Percentiles rank a stretch among this genome's conserved stretches.
Conservation (phyloP, 192 early-diverging fungal genomes). For the Backusella morwellensis region DNA sequence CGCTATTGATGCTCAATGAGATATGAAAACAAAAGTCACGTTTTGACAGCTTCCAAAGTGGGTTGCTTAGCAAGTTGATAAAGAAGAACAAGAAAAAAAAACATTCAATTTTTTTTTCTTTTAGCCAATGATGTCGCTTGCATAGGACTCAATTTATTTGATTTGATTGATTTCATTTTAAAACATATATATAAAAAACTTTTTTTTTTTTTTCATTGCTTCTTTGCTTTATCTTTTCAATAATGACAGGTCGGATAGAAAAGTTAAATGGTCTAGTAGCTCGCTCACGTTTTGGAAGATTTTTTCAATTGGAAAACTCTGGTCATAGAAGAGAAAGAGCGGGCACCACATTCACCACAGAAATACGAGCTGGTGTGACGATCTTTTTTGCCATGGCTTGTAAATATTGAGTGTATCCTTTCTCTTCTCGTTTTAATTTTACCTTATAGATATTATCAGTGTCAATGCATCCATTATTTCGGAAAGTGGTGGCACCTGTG, state of each 20-base stretch:
- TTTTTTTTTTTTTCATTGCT: neutral
- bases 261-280: slow-evolving; percentile 56
- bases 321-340: slow-evolving; percentile 52
- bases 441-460: slow-evolving; percentile 23
- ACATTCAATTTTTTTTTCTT: no score
- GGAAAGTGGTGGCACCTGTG: slow-evolving; percentile 70
- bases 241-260: slow-evolving; percentile 44
- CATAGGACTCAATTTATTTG: neutral
- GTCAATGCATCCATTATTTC: slow-evolving; percentile 73
- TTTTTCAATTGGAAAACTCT: slow-evolving; percentile 62
- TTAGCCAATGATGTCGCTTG: neutral
- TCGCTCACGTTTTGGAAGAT: slow-evolving; percentile 50
- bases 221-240: neutral
- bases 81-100: neutral
- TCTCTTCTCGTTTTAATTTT: slow-evolving; percentile 5
- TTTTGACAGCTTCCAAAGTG: neutral
- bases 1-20: no score
- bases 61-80: neutral
- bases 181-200: neutral
- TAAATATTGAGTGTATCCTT: slow-evolving; percentile 13
- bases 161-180: neutral
- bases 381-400: slow-evolving; percentile 49
- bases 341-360: slow-evolving; percentile 61
- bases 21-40: neutral
- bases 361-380: slow-evolving; percentile 60